phyloP scores from a whole-genome alignment of 164 flowering plant species.

The Akebia trifoliata region DNA sequence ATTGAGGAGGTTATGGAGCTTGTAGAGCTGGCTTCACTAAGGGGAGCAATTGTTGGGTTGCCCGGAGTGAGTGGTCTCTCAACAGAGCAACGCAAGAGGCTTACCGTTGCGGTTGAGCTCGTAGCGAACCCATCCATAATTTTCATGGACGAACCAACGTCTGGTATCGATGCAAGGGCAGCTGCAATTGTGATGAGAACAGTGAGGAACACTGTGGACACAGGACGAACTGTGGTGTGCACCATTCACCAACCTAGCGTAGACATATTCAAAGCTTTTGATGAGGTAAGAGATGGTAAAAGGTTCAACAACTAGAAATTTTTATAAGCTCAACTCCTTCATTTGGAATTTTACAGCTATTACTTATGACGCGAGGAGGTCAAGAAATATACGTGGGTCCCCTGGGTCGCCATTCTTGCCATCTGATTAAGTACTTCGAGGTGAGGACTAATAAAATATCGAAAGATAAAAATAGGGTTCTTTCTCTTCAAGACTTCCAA shows the following conservation, averaged over 20 bases:
- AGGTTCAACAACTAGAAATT: background rate
- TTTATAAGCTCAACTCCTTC: background rate
- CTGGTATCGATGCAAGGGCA: conserved; percentile 54
- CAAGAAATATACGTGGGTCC: conserved; percentile 58
- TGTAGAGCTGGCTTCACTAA: conserved; percentile 34
- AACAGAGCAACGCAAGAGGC: conserved; percentile 49
- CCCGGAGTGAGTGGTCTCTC: conserved; percentile 48
- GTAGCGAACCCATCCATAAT: conserved; percentile 52
- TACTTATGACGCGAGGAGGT: conserved; percentile 58
- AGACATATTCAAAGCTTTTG: conserved; percentile 53
- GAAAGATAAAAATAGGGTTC: background rate
- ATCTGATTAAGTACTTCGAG: conserved; percentile 55
- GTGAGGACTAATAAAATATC: conserved; percentile 22
- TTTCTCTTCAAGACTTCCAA: background rate
- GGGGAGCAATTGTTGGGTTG: conserved; percentile 36
- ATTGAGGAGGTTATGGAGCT: conserved; percentile 50
- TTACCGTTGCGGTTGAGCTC: conserved; percentile 49
- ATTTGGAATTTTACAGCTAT: conserved; percentile 30
- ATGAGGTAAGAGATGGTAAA: conserved; percentile 32
- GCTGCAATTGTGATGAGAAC: conserved; percentile 61
- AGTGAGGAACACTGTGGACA: conserved; percentile 49
- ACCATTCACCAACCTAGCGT: conserved; percentile 62
- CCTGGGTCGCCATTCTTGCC: conserved; percentile 38
- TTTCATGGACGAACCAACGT: conserved; percentile 57
- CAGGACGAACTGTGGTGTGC: conserved; percentile 58